These are phyloP conservation scores for Viola odorata DNA, from an alignment of 345 rosid genomes.

Conservation along the genomic window DNA sequence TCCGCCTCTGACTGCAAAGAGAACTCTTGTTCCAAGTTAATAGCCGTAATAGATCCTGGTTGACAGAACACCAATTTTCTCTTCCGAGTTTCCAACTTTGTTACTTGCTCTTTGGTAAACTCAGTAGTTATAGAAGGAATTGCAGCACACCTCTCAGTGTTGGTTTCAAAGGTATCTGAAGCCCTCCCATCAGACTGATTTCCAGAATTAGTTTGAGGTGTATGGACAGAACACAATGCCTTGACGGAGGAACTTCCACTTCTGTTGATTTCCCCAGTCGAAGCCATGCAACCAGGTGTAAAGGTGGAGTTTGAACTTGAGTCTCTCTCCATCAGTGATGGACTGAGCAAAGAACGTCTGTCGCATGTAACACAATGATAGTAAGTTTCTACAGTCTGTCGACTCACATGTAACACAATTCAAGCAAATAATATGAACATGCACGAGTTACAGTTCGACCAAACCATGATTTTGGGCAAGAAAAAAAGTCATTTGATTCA, in stretches of 20 bases:
- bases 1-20: conserved; percentile 24
- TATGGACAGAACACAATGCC: conserved; percentile 29
- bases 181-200: conserved; percentile 21
- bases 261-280: conserved; percentile 25
- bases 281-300: conserved; percentile 35
- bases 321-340: conserved; percentile 57
- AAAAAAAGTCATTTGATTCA: no score
- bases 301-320: conserved; percentile 21
- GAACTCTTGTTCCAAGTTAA: conserved; percentile 57
- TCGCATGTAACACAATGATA: conserved; percentile 1
- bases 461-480: no score
- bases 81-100: conserved; percentile 36
- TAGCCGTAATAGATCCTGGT: conserved; percentile 34
- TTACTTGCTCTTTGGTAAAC: conserved; percentile 20
- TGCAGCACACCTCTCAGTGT: conserved; percentile 26
- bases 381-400: conserved; percentile 1
- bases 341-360: conserved; percentile 93
- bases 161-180: conserved; percentile 21
- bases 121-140: conserved; percentile 15
- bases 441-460: no score
- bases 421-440: no score
- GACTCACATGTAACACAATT: no score
- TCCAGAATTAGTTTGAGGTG: conserved; percentile 29
- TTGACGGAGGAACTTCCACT: conserved; percentile 39
- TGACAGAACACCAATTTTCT: conserved; percentile 44